Evolutionary conservation across 2,329 filamentous ascomycete species (phyloP), one percentile per base, ranked within the genome.

Genomic region (Aspergillus arachidicola): DNA sequence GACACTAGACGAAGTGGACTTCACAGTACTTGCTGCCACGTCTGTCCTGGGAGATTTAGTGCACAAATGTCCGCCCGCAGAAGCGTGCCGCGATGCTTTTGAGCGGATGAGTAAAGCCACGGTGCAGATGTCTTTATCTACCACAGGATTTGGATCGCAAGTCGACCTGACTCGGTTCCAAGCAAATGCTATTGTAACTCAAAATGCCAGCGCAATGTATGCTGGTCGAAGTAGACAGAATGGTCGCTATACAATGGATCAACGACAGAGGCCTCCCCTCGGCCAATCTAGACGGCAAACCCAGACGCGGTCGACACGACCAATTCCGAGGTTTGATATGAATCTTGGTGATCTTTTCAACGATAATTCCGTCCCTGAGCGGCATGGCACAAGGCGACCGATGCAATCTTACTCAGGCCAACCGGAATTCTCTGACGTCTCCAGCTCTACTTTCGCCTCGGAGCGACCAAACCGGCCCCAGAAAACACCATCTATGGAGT

Each of bases 1-100:
- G 84, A 92, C 91, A 9, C 91, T 97, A 81, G 94, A 98, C 72
- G 94, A 98, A 75, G 93, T 98, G n/a, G 94, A 98, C 75, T 97
- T 97, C 72, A 98, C 94, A 0, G 92, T 98, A 10, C 84, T 97
- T 56, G 93, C 94, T 10, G 94, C 94, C 26, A 97, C 93, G 56
- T 97, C 94, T 1, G 93, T 98, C 10, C 89, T 98, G 50, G 90
- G 89, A 6, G 95, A 97, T 73, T 84, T 98, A 66, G 94, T 96
- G 68, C 92, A 96, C 69, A 97, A 97, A 76, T 98, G 95, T 70
- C 94, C 94, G 0, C 94, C 94, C 0, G 94, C 94, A 36, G 94
- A 97, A 82, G 93, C 94, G 12, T 98, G 94, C 76, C 89, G 93
- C 16, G 94, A 98, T 76, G 94, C 95, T 0, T 97, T 98, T 75